These are phyloP conservation scores for Mycosarcoma mackinlayi DNA, from an alignment of 1,284 basidiomycete species.

Conservation along the genomic window DNA sequence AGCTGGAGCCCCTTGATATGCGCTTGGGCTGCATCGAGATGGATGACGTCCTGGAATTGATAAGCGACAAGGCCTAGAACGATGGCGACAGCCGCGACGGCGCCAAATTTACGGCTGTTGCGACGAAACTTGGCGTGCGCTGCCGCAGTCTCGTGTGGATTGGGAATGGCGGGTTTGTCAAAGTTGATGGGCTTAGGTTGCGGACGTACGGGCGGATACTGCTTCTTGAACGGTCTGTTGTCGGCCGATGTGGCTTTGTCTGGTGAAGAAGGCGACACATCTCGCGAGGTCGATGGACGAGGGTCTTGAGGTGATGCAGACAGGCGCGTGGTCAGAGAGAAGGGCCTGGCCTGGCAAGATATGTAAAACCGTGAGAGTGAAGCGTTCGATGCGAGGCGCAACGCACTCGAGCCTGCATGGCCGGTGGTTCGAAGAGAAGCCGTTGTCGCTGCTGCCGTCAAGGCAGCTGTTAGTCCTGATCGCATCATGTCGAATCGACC, in stretches of 20 bases:
- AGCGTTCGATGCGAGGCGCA: neutral
- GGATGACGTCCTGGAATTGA: conserved; percentile 32
- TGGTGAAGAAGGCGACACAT: conserved; percentile 1
- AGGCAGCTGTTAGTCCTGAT: conserved; percentile 5
- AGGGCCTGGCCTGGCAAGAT: conserved; percentile 7
- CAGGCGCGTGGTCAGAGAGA: conserved; percentile 7
- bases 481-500: conserved; percentile 18
- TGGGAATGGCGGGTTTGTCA: conserved; percentile 65
- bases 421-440: neutral
- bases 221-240: conserved; percentile 46
- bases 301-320: neutral
- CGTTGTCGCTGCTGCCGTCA: conserved; percentile 11
- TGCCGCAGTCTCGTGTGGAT: conserved; percentile 61
- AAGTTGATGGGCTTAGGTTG: conserved; percentile 60
- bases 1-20: conserved; percentile 43
- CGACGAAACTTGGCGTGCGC: conserved; percentile 60
- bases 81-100: conserved; percentile 11
- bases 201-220: conserved; percentile 56
- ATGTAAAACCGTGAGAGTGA: neutral
- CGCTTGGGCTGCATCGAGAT: conserved; percentile 46
- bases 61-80: conserved; percentile 38
- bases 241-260: conserved; percentile 17
- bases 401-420: neutral
- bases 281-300: conserved; percentile 4
- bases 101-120: conserved; percentile 27